Percentiles rank a stretch among this genome's conserved stretches.
Evolutionary conservation across 208 protist species (phyloP).

Genomic region (Angomonas ambiguus): DNA sequence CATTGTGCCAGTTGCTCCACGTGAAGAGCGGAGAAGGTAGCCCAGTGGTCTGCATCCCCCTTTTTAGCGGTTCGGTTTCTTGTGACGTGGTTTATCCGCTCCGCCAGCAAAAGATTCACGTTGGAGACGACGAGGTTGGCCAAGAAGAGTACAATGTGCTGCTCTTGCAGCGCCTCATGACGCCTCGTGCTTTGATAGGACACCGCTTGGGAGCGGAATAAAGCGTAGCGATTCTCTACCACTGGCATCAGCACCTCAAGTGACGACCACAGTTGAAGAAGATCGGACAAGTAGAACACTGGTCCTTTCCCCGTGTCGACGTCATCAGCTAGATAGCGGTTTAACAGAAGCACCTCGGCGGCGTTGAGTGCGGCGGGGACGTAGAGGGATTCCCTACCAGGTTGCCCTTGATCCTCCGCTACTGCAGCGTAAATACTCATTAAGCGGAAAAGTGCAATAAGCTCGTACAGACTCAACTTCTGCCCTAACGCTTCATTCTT

Average conservation of each 20-base stretch:
- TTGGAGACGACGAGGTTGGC: conserved; percentile 14
- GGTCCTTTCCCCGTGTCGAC: neutral
- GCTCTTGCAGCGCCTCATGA: conserved; percentile 12
- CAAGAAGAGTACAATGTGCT: conserved; percentile 20
- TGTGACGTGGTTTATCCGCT: conserved; percentile 13
- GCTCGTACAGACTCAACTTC: neutral
- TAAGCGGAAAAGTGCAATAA: neutral
- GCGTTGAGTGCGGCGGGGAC: neutral
- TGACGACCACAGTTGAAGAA: conserved; percentile 36
- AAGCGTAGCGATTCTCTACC: conserved; percentile 10
- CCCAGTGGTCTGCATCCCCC: neutral
- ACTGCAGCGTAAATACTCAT: conserved; percentile 6
- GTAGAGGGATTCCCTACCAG: conserved; percentile 6
- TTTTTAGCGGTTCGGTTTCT: neutral
- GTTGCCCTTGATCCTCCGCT: conserved; percentile 25
- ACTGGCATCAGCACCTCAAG: conserved; percentile 40
- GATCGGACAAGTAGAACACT: conserved; percentile 21
- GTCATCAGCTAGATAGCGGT: neutral
- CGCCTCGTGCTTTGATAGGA: too few species aligned
- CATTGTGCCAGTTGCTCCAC: neutral
- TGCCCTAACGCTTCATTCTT: neutral
- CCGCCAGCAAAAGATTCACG: conserved; percentile 18
- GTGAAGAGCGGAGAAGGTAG: neutral
- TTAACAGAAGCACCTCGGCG: conserved; percentile 2
- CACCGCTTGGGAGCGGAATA: neutral